Conservation (phyloP, 495 filamentous ascomycete genomes). For the Hypoxylon perforatum region DNA sequence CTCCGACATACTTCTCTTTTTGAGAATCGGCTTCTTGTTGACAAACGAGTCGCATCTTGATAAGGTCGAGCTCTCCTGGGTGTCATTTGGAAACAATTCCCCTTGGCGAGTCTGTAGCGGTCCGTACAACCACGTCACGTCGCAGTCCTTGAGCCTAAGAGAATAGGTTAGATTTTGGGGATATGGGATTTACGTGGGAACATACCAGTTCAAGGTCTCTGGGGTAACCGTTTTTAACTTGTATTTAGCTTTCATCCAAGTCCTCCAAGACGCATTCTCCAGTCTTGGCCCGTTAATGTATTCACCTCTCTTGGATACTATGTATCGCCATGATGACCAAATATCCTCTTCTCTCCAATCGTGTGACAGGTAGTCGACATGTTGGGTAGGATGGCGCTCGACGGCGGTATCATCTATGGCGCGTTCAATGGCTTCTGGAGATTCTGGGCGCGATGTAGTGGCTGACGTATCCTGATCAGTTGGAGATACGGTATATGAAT, state of each 20-base stretch:
- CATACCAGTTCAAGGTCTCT: constrained; percentile 89
- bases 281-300: constrained; percentile 84
- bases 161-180: constrained; percentile 35
- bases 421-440: constrained; percentile 56
- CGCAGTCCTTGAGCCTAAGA: constrained; percentile 91
- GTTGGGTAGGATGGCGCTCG: constrained; percentile 79
- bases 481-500: constrained; percentile 59
- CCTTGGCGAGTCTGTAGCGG: constrained; percentile 78
- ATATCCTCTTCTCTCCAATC: constrained; percentile 98
- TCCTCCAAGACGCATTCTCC: constrained; percentile 97
- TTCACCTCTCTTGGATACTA: constrained; percentile 78
- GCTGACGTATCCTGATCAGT: constrained; percentile 56
- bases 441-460: constrained; percentile 59
- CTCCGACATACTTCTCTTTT: constrained; percentile 96
- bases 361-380: constrained; percentile 97
- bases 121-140: constrained; percentile 98
- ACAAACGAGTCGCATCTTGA: constrained; percentile 86
- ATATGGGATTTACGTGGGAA: constrained; percentile 19
- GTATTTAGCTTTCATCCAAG: constrained; percentile 94
- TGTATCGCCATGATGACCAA: constrained; percentile 96
- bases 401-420: constrained; percentile 88
- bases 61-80: constrained; percentile 63
- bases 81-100: constrained; percentile 60
- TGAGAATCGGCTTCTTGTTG: constrained; percentile 90
- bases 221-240: constrained; percentile 86